phyloP scores from a whole-genome alignment of 805 yeast genomes.

The Lachancea mirantina region DNA sequence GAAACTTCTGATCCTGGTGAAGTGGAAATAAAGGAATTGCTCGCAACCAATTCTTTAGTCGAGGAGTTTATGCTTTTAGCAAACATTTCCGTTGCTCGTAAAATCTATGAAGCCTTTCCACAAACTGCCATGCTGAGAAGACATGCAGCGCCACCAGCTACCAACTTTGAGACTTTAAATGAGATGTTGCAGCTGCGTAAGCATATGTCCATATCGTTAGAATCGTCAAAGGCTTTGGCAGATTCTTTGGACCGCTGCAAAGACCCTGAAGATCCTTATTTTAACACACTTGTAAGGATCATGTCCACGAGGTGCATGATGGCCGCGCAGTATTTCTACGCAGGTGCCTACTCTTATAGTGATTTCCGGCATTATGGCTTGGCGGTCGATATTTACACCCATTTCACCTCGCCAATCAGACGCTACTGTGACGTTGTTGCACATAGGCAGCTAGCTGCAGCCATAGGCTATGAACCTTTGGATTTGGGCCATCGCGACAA shows the following conservation, averaged over 20 bases:
- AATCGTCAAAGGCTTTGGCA: conserved; percentile 84
- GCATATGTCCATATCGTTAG: conserved; percentile 66
- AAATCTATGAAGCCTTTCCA: conserved; percentile 87
- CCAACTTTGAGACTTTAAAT: conserved; percentile 83
- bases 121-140: conserved; percentile 98
- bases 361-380: conserved; percentile 96
- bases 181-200: conserved; percentile 83
- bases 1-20: conserved; percentile 96
- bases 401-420: conserved; percentile 96
- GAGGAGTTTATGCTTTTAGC: conserved; percentile 98
- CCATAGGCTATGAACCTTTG: conserved; percentile 85
- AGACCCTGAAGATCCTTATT: conserved; percentile 78
- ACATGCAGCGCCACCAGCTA: conserved; percentile 94
- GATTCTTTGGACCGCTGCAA: conserved; percentile 85
- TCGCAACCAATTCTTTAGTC: conserved; percentile 91
- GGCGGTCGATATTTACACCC: conserved; percentile 96
- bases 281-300: conserved; percentile 87
- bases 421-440: conserved; percentile 97
- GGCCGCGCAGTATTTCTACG: conserved; percentile 95
- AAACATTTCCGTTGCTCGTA: conserved; percentile 89
- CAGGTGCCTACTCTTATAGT: conserved; percentile 82
- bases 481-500: conserved; percentile 82
- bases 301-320: conserved; percentile 99
- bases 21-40: conserved; percentile 80
- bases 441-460: conserved; percentile 96